phyloP scores from a whole-genome alignment of 495 filamentous ascomycete genomes.

The Rhypophila decipiens region DNA sequence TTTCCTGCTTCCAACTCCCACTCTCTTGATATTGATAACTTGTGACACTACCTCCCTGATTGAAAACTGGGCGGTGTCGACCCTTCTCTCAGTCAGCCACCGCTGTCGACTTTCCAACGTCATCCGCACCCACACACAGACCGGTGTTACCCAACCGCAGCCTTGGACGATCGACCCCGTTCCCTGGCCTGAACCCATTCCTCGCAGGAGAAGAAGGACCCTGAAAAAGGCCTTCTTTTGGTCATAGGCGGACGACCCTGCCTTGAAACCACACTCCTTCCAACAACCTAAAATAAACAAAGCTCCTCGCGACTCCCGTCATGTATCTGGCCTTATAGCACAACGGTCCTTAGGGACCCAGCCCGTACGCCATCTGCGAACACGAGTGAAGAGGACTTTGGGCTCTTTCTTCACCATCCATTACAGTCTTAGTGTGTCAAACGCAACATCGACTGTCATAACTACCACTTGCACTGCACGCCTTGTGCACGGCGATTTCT shows the following conservation, averaged over 20 bases:
- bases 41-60: too few relatives aligned
- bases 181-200: neutral
- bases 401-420: neutral
- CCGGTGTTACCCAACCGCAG: neutral
- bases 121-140: neutral
- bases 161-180: neutral
- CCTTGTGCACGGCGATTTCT: too few relatives aligned
- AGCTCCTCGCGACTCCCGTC: constrained; percentile 8
- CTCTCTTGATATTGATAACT: too few relatives aligned
- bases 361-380: constrained; percentile 24
- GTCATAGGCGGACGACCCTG: neutral
- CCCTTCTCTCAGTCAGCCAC: neutral
- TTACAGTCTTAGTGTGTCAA: too few relatives aligned
- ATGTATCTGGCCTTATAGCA: constrained; percentile 51
- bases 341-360: constrained; percentile 51
- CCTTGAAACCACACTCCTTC: constrained; percentile 1
- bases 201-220: neutral
- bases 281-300: constrained; percentile 14
- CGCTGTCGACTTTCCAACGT: neutral
- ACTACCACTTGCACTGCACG: too few relatives aligned
- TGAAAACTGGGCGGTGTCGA: neutral
- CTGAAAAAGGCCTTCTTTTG: neutral
- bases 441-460: too few relatives aligned
- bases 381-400: constrained; percentile 6
- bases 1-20: neutral